Percentiles rank a stretch among this genome's conserved stretches.
These are phyloP conservation scores for Colletotrichum endophyticum DNA, from an alignment of 2,329 filamentous ascomycete species.

Conservation along the genomic window DNA sequence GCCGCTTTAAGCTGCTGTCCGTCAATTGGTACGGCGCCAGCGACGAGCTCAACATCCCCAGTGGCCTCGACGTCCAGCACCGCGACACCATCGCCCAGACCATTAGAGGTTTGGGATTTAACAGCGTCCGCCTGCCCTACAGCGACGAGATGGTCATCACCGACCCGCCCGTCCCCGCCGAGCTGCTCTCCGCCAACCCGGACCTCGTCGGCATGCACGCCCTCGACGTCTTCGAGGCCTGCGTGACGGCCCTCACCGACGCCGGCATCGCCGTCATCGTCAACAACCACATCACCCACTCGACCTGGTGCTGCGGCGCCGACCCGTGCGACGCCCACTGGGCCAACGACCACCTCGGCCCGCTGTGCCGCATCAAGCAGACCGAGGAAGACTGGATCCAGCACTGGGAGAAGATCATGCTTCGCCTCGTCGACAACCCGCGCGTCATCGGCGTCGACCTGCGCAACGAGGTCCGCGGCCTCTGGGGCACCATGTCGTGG, in stretches of 20 bases:
- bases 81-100: slow-evolving; percentile 63
- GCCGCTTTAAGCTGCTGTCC: slow-evolving; percentile 66
- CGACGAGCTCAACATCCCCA: slow-evolving; percentile 68
- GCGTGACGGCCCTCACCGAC: slow-evolving; percentile 63
- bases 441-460: slow-evolving; percentile 71
- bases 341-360: slow-evolving; percentile 68
- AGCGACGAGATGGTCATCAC: slow-evolving; percentile 69
- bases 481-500: slow-evolving; percentile 75
- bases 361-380: slow-evolving; percentile 65
- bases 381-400: slow-evolving; percentile 70
- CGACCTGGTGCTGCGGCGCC: slow-evolving; percentile 72
- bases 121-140: slow-evolving; percentile 73
- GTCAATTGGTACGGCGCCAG: slow-evolving; percentile 77
- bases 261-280: slow-evolving; percentile 68
- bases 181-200: slow-evolving; percentile 61
- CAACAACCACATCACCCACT: slow-evolving; percentile 74
- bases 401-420: slow-evolving; percentile 71
- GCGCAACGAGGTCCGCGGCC: slow-evolving; percentile 71
- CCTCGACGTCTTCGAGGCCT: slow-evolving; percentile 66
- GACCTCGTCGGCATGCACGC: slow-evolving; percentile 63
- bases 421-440: slow-evolving; percentile 60
- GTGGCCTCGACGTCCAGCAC: slow-evolving; percentile 68
- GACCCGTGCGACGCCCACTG: slow-evolving; percentile 72
- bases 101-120: slow-evolving; percentile 69
- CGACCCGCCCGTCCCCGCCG: slow-evolving; percentile 59